These are phyloP conservation scores for Purpureocillium takamizusanense DNA, from an alignment of 2,329 filamentous ascomycete species.

Conservation along the genomic window DNA sequence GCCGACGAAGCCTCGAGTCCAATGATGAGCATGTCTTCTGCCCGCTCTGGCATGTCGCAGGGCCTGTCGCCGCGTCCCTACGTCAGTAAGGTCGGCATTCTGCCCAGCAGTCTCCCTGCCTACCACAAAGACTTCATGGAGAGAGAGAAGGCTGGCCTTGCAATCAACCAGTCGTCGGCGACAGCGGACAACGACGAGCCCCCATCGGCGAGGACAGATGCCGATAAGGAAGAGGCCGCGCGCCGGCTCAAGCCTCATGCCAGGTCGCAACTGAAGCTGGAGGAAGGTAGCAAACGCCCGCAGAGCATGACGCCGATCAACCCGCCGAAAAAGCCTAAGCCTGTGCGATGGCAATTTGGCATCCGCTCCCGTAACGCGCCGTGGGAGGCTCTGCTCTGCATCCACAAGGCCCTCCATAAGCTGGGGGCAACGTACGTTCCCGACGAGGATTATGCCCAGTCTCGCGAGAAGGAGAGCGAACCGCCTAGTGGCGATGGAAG, in stretches of 20 bases:
- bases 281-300: slow-evolving; percentile 51
- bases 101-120: slow-evolving; percentile 82
- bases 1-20: slow-evolving; percentile 35
- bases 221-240: slow-evolving; percentile 73
- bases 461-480: slow-evolving; percentile 32
- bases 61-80: slow-evolving; percentile 43
- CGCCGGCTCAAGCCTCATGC: slow-evolving; percentile 80
- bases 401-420: slow-evolving; percentile 83
- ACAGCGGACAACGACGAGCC: slow-evolving; percentile 38
- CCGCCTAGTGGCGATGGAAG: slow-evolving; percentile 27
- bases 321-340: slow-evolving; percentile 63
- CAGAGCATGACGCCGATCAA: slow-evolving; percentile 54
- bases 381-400: slow-evolving; percentile 87
- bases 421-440: slow-evolving; percentile 83
- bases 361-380: slow-evolving; percentile 91
- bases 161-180: slow-evolving; percentile 31
- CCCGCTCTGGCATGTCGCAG: slow-evolving; percentile 42
- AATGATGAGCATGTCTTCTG: slow-evolving; percentile 45
- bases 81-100: slow-evolving; percentile 79
- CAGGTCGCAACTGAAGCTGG: slow-evolving; percentile 58
- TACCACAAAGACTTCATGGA: slow-evolving; percentile 91
- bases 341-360: slow-evolving; percentile 94
- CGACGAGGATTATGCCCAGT: slow-evolving; percentile 48
- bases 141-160: slow-evolving; percentile 47
- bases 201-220: slow-evolving; percentile 46